Conservation (phyloP, 2,329 filamentous ascomycete species). For the Aspergillus neotritici region DNA sequence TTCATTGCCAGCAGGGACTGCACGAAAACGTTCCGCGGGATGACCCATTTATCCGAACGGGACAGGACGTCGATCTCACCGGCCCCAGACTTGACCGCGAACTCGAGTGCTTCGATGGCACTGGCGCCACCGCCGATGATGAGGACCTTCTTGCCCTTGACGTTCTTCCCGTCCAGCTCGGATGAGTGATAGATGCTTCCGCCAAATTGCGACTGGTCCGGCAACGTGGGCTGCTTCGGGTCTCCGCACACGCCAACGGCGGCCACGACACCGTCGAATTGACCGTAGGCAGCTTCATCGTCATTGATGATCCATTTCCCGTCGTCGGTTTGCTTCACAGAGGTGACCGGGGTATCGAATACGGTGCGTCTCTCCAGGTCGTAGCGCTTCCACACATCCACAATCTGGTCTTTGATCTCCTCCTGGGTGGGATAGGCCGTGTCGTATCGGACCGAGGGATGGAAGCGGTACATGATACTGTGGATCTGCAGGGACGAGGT, state of each 20-base stretch:
- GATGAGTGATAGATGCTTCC: conserved; percentile 71
- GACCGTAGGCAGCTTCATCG: conserved; percentile 61
- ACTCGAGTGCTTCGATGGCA: conserved; percentile 77
- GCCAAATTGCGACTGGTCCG: conserved; percentile 65
- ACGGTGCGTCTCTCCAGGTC: conserved; percentile 63
- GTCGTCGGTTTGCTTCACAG: conserved; percentile 61
- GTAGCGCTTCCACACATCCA: conserved; percentile 68
- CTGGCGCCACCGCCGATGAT: conserved; percentile 75
- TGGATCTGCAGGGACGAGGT: conserved; percentile 80
- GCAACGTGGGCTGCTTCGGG: conserved; percentile 64
- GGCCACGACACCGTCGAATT: conserved; percentile 72
- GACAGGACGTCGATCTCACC: conserved; percentile 66
- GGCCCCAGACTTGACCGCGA: conserved; percentile 62
- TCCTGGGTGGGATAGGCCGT: conserved; percentile 70
- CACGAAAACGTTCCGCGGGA: conserved; percentile 70
- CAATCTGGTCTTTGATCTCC: conserved; percentile 69
- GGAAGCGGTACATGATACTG: conserved; percentile 81
- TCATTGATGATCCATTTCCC: conserved; percentile 76
- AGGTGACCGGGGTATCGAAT: conserved; percentile 65
- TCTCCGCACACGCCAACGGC: conserved; percentile 77
- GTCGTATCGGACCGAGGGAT: conserved; percentile 70
- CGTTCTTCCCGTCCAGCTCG: conserved; percentile 64
- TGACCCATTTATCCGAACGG: conserved; percentile 80
- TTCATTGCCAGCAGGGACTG: conserved; percentile 71
- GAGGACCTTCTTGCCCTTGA: conserved; percentile 67